phyloP scores from a whole-genome alignment of 2,329 filamentous ascomycete species.

The Colletotrichum sp. region DNA sequence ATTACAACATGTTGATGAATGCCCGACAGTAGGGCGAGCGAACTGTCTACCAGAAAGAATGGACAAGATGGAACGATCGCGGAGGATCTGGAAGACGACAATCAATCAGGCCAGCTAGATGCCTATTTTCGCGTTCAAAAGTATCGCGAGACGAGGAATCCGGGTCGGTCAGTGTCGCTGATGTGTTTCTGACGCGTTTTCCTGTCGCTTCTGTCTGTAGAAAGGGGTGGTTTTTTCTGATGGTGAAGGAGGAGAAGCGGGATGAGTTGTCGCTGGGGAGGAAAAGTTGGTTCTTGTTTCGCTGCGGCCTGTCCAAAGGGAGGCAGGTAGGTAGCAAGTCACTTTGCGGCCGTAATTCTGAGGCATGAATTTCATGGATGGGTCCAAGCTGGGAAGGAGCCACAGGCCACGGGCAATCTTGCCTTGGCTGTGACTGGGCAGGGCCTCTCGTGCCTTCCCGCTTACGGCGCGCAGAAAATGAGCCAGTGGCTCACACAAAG shows the following conservation, averaged over 20 bases:
- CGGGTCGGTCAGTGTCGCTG: neutral
- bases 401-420: neutral
- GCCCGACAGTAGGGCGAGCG: constrained; percentile 1
- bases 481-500: neutral
- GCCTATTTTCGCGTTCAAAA: constrained; percentile 3
- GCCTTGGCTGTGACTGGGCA: constrained; percentile 7
- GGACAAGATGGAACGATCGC: constrained; percentile 12
- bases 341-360: constrained; percentile 10
- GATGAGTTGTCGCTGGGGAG: constrained; percentile 12
- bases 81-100: neutral
- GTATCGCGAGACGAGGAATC: neutral
- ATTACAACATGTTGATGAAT: constrained; percentile 17
- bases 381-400: neutral
- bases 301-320: constrained; percentile 13
- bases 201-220: constrained; percentile 11
- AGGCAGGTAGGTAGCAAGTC: constrained; percentile 8
- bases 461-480: neutral
- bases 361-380: constrained; percentile 7
- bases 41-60: constrained; percentile 16
- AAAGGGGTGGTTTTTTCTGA: constrained; percentile 3
- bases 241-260: constrained; percentile 21
- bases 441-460: constrained; percentile 2
- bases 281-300: constrained; percentile 29
- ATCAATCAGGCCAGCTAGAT: constrained; percentile 15
- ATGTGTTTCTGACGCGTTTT: constrained; percentile 14